Percentiles rank a stretch among this genome's conserved stretches.
Conservation (phyloP, 108 stramenopile species). For the Skeletonema menzelii region DNA sequence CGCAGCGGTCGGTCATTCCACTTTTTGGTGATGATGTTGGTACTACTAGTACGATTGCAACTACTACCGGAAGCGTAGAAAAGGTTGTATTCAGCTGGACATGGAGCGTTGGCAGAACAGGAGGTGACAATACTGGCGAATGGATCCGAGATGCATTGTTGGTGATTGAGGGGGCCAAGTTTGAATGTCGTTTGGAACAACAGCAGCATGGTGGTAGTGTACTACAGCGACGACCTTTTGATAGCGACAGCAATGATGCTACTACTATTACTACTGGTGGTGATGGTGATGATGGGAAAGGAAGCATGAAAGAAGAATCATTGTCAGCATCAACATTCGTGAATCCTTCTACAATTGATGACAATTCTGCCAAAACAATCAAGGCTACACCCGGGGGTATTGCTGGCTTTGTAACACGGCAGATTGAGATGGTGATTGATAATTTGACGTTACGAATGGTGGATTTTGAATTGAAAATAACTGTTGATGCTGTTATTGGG, state of each 20-base stretch:
- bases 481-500: too few species aligned
- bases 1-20: constrained; percentile 7
- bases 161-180: constrained; percentile 31
- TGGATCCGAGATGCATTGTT: constrained; percentile 41
- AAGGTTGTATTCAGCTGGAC: constrained; percentile 34
- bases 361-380: constrained; percentile 7
- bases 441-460: constrained; percentile 23
- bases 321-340: constrained; percentile 14
- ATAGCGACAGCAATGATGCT: not conserved
- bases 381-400: constrained; percentile 17
- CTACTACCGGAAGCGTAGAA: constrained; percentile 27
- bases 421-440: constrained; percentile 42
- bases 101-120: constrained; percentile 13
- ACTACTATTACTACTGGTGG: too few species aligned
- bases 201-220: constrained; percentile 6
- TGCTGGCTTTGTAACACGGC: constrained; percentile 29
- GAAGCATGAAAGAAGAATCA: too few species aligned
- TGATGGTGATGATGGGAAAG: too few species aligned
- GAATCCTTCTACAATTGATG: constrained; percentile 18
- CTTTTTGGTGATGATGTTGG: not conserved
- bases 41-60: not conserved
- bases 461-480: constrained; percentile 16
- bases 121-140: constrained; percentile 5
- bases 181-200: constrained; percentile 8
- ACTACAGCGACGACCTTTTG: not conserved